Evolutionary conservation across 2,329 filamentous ascomycete species (phyloP).

Genomic region (Thielaviopsis musarum): DNA sequence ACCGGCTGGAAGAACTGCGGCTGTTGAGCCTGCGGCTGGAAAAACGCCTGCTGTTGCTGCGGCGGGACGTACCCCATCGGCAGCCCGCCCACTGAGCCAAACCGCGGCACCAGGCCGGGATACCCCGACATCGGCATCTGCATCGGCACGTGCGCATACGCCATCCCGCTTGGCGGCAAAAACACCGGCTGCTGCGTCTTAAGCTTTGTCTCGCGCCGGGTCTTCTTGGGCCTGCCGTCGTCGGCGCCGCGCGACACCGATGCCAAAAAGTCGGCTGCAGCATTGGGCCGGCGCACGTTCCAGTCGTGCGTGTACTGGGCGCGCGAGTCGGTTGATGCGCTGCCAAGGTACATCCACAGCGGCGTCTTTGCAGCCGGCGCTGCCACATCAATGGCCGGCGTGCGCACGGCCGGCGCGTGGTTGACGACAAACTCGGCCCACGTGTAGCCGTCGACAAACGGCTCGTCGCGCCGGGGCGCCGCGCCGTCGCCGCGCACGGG

Average conservation of each 20-base stretch:
- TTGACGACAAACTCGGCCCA: conserved; percentile 69
- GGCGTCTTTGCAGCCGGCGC: conserved; percentile 25
- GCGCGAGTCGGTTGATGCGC: conserved; percentile 73
- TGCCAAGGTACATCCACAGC: conserved; percentile 78
- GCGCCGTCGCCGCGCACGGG: conserved; percentile 45
- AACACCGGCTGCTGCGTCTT: neutral
- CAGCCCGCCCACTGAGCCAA: no score
- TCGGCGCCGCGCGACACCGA: conserved; percentile 40
- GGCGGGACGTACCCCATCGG: neutral
- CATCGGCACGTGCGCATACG: neutral
- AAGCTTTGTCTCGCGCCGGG: neutral
- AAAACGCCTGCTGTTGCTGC: neutral
- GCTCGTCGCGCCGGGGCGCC: conserved; percentile 46
- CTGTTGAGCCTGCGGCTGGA: neutral
- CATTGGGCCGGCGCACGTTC: conserved; percentile 39
- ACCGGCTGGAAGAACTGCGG: neutral
- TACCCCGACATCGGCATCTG: neutral
- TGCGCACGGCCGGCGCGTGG: conserved; percentile 18
- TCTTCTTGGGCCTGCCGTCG: conserved; percentile 13
- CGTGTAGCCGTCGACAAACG: conserved; percentile 49
- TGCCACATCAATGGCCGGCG: neutral
- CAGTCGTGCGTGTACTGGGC: conserved; percentile 80
- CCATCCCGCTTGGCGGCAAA: neutral
- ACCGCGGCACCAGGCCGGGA: neutral
- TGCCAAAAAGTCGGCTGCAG: conserved; percentile 56